A percentile compares a stretch with the other conserved stretches of the same genome.
phyloP scores from a whole-genome alignment of 1,284 basidiomycete genomes.

The Heterobasidion parviporum region DNA sequence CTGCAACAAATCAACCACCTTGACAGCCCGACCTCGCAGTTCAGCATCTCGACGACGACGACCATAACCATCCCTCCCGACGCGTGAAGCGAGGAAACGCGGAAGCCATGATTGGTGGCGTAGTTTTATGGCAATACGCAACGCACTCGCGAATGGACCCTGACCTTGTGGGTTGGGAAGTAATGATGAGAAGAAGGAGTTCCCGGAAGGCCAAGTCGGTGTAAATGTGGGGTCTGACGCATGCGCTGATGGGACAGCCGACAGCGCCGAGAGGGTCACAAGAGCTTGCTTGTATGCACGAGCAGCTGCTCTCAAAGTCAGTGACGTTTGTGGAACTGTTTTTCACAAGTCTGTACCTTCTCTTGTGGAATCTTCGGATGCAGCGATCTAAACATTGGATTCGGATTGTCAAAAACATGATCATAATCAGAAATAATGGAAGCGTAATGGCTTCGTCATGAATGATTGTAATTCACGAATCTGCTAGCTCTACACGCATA shows the following conservation, averaged over 20 bases:
- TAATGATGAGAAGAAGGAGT: conserved; percentile 52
- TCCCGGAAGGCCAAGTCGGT: conserved; percentile 30
- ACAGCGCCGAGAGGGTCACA: conserved; percentile 51
- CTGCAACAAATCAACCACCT: conserved; percentile 68
- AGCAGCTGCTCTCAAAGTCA: conserved; percentile 33
- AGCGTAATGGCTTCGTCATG: too few species aligned
- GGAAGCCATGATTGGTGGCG: conserved; percentile 44
- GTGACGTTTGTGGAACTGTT: neutral
- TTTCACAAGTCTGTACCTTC: conserved; percentile 5
- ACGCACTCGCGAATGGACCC: conserved; percentile 56
- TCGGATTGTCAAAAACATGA: too few species aligned
- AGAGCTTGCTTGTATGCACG: conserved; percentile 68
- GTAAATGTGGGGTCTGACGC: conserved; percentile 41
- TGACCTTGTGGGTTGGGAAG: conserved; percentile 63
- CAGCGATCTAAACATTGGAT: too few species aligned
- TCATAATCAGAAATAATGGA: too few species aligned
- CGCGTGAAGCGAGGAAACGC: conserved; percentile 28
- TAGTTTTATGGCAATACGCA: conserved; percentile 58
- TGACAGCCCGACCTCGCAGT: conserved; percentile 55
- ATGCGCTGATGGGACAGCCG: conserved; percentile 44
- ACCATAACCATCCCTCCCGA: conserved; percentile 33
- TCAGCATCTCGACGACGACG: conserved; percentile 50
- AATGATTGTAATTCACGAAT: too few species aligned
- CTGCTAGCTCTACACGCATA: too few species aligned
- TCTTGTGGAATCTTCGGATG: conserved; percentile 3